Evolutionary conservation across 2,329 filamentous ascomycete species (phyloP).

Genomic region (Lachnellula suecica): DNA sequence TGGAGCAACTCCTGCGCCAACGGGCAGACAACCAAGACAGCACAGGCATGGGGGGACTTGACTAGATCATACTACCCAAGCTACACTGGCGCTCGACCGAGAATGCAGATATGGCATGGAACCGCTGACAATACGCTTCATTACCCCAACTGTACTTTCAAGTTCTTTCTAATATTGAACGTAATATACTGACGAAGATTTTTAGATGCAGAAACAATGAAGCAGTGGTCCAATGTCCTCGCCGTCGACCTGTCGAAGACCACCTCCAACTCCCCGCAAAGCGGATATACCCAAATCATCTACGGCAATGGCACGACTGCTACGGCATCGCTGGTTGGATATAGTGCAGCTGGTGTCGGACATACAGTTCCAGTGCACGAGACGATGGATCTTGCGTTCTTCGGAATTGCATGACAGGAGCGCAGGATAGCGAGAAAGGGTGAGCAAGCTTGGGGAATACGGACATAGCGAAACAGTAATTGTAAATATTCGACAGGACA

Average conservation of each 20-base stretch:
- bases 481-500: too few species aligned
- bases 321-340: too few species aligned
- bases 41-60: constrained; percentile 48
- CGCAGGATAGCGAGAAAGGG: too few species aligned
- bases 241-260: not conserved
- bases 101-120: constrained; percentile 33
- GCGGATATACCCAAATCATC: not conserved
- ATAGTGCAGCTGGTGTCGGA: not conserved
- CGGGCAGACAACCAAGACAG: constrained; percentile 29
- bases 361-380: not conserved
- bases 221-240: not conserved
- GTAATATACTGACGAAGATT: too few species aligned
- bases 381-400: not conserved
- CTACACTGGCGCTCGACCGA: constrained; percentile 31
- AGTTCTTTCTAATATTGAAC: too few species aligned
- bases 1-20: constrained; percentile 54
- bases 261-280: not conserved
- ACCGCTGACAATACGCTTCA: constrained; percentile 37
- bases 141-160: not conserved
- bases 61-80: constrained; percentile 41
- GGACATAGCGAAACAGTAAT: too few species aligned
- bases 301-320: not conserved
- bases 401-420: too few species aligned
- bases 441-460: too few species aligned
- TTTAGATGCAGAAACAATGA: too few species aligned